A percentile compares a stretch with the other conserved stretches of the same genome.
Evolutionary conservation across 305 asterid genomes (phyloP).

Genomic region (Solanum hybrid): DNA sequence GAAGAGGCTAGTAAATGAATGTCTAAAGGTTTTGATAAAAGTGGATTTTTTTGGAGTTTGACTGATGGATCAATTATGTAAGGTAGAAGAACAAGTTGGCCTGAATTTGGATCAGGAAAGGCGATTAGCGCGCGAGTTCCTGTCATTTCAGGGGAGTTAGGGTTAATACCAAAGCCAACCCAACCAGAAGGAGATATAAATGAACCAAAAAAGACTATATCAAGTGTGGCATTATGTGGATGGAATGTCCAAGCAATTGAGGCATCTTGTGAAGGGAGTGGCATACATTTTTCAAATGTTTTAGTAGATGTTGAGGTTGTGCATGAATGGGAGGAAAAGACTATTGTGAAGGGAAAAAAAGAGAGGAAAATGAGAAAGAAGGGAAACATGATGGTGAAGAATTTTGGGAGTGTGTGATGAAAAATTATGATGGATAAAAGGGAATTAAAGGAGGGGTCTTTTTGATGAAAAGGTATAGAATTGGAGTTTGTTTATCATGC

Average conservation of each 20-base stretch:
- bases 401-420: background rate
- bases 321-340: conserved; percentile 38
- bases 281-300: conserved; percentile 54
- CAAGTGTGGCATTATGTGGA: conserved; percentile 69
- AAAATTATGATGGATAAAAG: background rate
- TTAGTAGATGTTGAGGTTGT: conserved; percentile 36
- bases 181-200: conserved; percentile 95
- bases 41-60: conserved; percentile 51
- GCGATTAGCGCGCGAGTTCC: conserved; percentile 75
- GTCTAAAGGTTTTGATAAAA: conserved; percentile 86
- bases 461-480: background rate
- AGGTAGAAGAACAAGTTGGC: conserved; percentile 73
- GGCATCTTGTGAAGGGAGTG: conserved; percentile 70
- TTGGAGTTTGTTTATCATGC: background rate
- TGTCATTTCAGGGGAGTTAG: conserved; percentile 74
- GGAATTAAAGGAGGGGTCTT: background rate
- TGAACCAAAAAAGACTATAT: conserved; percentile 64
- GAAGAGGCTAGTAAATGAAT: conserved; percentile 62
- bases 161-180: conserved; percentile 93
- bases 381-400: conserved; percentile 23
- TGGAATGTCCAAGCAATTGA: conserved; percentile 83
- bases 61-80: conserved; percentile 68
- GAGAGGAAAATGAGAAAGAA: conserved; percentile 20
- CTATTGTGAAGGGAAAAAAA: conserved; percentile 13
- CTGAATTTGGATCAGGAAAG: conserved; percentile 84